Evolutionary conservation across 2,329 filamentous ascomycete genomes (phyloP).

Genomic region (Macrophomina phaseolina): DNA sequence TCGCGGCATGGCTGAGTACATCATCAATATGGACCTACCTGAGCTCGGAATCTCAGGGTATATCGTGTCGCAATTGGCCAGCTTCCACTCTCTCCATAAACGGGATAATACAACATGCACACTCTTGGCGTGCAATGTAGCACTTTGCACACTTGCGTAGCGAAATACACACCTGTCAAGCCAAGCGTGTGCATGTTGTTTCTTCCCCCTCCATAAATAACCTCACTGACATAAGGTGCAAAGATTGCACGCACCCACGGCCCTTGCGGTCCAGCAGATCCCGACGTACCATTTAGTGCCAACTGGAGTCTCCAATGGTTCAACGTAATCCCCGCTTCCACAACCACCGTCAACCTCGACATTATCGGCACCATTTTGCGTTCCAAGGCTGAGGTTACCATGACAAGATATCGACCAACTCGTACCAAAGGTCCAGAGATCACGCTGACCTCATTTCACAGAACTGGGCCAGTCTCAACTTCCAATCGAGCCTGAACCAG

Average conservation of each 20-base stretch:
- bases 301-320: neutral
- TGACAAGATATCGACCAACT: neutral
- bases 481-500: neutral
- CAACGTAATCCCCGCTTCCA: neutral
- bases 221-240: neutral
- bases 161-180: too few species aligned
- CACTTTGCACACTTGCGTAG: too few species aligned
- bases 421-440: too few species aligned
- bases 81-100: neutral
- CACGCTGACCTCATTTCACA: neutral
- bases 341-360: neutral
- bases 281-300: neutral
- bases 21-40: neutral
- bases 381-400: neutral
- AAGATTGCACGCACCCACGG: neutral
- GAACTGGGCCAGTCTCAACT: neutral
- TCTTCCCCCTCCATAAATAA: neutral
- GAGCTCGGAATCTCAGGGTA: neutral
- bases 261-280: neutral
- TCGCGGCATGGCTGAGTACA: neutral
- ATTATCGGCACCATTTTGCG: neutral
- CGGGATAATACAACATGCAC: too few species aligned
- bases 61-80: neutral
- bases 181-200: too few species aligned
- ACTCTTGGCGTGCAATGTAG: too few species aligned